phyloP scores from a whole-genome alignment of 441 rosid species.

The Syzygium syzygioides region DNA sequence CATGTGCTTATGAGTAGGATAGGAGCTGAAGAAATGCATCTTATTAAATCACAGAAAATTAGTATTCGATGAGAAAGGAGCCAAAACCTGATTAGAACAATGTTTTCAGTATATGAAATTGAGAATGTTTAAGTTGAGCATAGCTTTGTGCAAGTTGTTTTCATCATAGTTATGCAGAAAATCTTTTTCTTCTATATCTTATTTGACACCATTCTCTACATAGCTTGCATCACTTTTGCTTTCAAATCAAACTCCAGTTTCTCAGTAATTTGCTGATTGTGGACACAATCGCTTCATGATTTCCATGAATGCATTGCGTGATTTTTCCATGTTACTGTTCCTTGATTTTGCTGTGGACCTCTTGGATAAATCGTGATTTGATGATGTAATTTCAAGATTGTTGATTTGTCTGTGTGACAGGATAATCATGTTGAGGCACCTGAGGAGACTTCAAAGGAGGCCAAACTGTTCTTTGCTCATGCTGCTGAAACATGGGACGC shows the following conservation, averaged over 20 bases:
- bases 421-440: conserved; percentile 68
- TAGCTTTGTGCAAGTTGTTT: not conserved
- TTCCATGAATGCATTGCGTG: not conserved
- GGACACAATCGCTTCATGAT: not conserved
- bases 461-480: conserved; percentile 46
- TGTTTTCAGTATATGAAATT: not conserved
- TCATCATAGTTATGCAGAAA: not conserved
- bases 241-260: not conserved
- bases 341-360: conserved; percentile 1
- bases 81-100: not conserved
- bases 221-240: not conserved
- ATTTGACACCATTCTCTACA: not conserved
- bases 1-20: not conserved
- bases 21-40: not conserved
- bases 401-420: conserved; percentile 25
- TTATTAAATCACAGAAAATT: not conserved
- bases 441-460: conserved; percentile 55
- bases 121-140: not conserved
- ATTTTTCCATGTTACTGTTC: not conserved
- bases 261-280: not conserved
- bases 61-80: not conserved
- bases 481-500: conserved; percentile 84
- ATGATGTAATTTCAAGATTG: not conserved
- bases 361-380: not conserved
- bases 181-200: not conserved